These are phyloP conservation scores for Penicillium silybi DNA, from an alignment of 495 filamentous ascomycete genomes.

Conservation along the genomic window DNA sequence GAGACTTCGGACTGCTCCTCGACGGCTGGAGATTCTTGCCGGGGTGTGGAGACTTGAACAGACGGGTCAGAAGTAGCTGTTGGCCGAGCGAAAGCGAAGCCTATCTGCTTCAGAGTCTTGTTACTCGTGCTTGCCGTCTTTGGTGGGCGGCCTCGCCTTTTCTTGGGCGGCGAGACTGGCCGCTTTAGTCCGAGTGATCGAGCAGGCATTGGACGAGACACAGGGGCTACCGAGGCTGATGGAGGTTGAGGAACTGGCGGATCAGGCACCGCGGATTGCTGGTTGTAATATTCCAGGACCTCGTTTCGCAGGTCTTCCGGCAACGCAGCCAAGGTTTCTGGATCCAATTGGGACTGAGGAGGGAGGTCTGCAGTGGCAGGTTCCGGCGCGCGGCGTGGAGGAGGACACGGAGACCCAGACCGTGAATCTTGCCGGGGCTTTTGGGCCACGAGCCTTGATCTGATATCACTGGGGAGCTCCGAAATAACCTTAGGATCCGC, in stretches of 20 bases:
- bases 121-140: slow-evolving; percentile 32
- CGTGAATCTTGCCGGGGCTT: slow-evolving; percentile 29
- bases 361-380: slow-evolving; percentile 29
- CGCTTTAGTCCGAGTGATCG: slow-evolving; percentile 39
- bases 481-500: slow-evolving; percentile 70
- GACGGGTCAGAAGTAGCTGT: slow-evolving; percentile 6
- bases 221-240: slow-evolving; percentile 25
- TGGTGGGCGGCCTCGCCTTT: slow-evolving; percentile 47
- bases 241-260: slow-evolving; percentile 19
- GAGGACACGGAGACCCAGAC: slow-evolving; percentile 29
- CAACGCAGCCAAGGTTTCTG: slow-evolving; percentile 68
- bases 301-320: slow-evolving; percentile 82
- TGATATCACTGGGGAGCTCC: slow-evolving; percentile 76
- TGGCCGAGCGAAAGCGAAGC: slow-evolving; percentile 48
- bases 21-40: slow-evolving; percentile 16
- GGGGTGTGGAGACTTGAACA: slow-evolving; percentile 4
- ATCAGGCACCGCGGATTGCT: slow-evolving; percentile 1
- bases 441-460: slow-evolving; percentile 61
- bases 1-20: slow-evolving; percentile 50
- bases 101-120: slow-evolving; percentile 62
- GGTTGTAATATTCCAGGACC: slow-evolving; percentile 63
- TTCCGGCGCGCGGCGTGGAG: slow-evolving; percentile 15
- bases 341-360: slow-evolving; percentile 61
- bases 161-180: slow-evolving; percentile 54
- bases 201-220: slow-evolving; percentile 47